Evolutionary conservation across 768 basidiomycete species (phyloP), one percentile per base, ranked within the genome.

Genomic region (Boletus speciosus): DNA sequence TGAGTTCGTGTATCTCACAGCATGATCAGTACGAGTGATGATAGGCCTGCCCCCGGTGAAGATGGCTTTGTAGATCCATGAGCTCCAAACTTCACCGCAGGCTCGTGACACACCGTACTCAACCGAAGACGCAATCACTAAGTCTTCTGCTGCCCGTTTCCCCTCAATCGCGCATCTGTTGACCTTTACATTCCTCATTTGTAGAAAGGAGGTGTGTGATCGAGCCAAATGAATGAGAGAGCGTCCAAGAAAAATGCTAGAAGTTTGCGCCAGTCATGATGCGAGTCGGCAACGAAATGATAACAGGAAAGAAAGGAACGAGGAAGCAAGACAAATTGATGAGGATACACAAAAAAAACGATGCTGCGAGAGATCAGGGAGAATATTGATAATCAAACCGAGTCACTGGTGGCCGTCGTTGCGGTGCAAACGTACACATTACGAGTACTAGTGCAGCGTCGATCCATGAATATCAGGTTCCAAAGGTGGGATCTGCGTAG

Each of bases 211-310:
- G 36, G 14, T 35, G 25, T 35, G 4, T 35, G 52, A 44, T 35
- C 40, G 6, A 43, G 9, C 16, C 29, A 38, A 55, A 21, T 6
- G 19, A 41, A n/a, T 25, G 47, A 36, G 38, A n/a, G 7, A 31
- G 31, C 37, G n/a, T 61, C 53, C 53, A 47, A 56, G 47, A 56
- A 45, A 31, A 25, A 61, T 56, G 49, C 49, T 37, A 23, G 12
- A 42, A 29, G 41, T 8, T 40, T 31, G 39, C 29, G 39, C 14
- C 21, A 6, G 25, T 19, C 35, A 14, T 6, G 21, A 57, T 51
- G 56, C 50, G 35, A 40, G 47, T n/a, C 15, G 31, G n/a, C 21
- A 37, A 45, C 8, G 29, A n/a, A 23, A 35, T 1, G 25, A 3
- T 4, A 47, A 29, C 11, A 21, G 54, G 36, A 23, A 31, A 44